These are phyloP conservation scores for Moniliella sp. DNA, from an alignment of 1,284 basidiomycete species.

Conservation along the genomic window DNA sequence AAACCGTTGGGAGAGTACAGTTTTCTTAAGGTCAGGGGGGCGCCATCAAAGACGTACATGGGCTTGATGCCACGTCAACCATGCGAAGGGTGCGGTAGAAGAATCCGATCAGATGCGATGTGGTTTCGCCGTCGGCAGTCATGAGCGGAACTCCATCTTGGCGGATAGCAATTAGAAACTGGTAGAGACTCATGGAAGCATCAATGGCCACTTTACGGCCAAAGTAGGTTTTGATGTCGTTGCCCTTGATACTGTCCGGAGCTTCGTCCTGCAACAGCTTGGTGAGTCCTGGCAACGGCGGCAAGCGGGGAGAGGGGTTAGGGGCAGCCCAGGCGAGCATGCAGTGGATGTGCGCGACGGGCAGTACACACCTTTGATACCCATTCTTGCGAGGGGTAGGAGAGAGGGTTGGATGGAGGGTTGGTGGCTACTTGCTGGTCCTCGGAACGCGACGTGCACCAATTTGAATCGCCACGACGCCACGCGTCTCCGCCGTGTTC, in stretches of 20 bases:
- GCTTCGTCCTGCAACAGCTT: conserved; percentile 65
- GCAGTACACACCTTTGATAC: no score
- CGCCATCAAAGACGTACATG: conserved; percentile 92
- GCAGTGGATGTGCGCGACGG: no score
- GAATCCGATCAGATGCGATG: conserved; percentile 83
- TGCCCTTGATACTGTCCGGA: conserved; percentile 63
- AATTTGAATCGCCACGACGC: no score
- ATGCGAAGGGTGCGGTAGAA: conserved; percentile 69
- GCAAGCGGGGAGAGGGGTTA: no score
- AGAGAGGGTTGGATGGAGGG: no score
- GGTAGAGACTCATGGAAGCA: conserved; percentile 43
- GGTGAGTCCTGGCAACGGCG: conserved; percentile 50
- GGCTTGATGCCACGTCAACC: conserved; percentile 97
- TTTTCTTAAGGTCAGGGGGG: conserved; percentile 85
- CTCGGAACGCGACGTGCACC: no score
- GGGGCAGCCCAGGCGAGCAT: no score
- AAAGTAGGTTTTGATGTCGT: conserved; percentile 78
- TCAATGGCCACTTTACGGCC: conserved; percentile 96
- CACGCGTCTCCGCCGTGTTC: no score
- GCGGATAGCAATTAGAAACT: conserved; percentile 90
- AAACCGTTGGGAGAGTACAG: conserved; percentile 78
- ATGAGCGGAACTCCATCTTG: conserved; percentile 92
- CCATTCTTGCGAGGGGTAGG: no score
- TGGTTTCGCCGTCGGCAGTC: conserved; percentile 80
- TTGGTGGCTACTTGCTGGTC: no score